A percentile compares a stretch with the other conserved stretches of the same genome.
phyloP scores from a whole-genome alignment of 345 rosid species.

The Isatis tinctoria region DNA sequence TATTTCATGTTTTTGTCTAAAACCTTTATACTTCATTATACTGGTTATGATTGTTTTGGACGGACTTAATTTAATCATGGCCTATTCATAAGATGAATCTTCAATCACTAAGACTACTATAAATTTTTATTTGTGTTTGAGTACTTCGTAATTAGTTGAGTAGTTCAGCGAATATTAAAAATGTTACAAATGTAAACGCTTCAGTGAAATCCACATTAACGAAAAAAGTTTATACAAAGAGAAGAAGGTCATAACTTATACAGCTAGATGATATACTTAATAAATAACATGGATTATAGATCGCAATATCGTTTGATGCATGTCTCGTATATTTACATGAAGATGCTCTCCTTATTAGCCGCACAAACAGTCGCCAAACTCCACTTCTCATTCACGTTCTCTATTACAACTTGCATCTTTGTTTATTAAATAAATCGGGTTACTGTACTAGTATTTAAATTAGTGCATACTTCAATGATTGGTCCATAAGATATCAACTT shows the following conservation, averaged over 20 bases:
- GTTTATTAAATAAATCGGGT: background rate
- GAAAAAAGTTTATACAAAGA: background rate
- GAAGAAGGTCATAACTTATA: background rate
- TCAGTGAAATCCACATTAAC: background rate
- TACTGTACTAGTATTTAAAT: conserved; percentile 2
- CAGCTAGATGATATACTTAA: background rate
- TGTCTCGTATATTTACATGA: conserved; percentile 29
- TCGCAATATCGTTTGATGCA: conserved; percentile 25
- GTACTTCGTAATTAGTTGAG: background rate
- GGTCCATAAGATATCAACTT: conserved; percentile 27
- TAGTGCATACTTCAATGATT: conserved; percentile 20
- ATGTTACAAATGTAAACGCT: background rate
- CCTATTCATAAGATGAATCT: background rate
- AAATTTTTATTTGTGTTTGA: background rate
- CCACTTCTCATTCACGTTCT: conserved; percentile 34
- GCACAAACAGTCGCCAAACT: conserved; percentile 29
- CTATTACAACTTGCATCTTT: conserved; percentile 27
- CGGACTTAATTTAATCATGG: background rate
- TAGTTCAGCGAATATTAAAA: background rate
- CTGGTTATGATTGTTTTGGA: background rate
- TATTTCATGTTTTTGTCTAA: background rate
- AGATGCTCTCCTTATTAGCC: conserved; percentile 28
- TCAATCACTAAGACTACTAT: background rate
- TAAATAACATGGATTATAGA: conserved; percentile 8
- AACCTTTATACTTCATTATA: background rate